Evolutionary conservation across 177 flowering plant genomes (phyloP).

Genomic region (Tripterygium wilfordii): DNA sequence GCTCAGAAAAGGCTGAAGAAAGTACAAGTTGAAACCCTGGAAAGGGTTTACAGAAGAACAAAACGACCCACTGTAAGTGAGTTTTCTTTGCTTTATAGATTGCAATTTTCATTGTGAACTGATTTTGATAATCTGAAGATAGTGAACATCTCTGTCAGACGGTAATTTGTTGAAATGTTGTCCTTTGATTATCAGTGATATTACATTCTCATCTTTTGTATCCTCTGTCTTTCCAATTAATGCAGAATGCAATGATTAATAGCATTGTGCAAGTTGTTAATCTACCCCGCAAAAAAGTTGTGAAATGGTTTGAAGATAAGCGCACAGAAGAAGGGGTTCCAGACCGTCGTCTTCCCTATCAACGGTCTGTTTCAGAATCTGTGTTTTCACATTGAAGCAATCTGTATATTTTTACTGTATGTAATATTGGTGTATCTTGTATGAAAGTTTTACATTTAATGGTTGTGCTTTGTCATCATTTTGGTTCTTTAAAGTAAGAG

Average conservation of each 20-base stretch:
- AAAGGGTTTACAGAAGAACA: slow-evolving; percentile 67
- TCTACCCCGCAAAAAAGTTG: slow-evolving; percentile 63
- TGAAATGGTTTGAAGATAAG: slow-evolving; percentile 92
- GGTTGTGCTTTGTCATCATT: not conserved
- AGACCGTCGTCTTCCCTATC: slow-evolving; percentile 45
- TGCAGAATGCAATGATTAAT: slow-evolving; percentile 73
- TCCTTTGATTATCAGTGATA: not conserved
- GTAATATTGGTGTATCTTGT: not conserved
- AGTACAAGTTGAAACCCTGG: slow-evolving; percentile 77
- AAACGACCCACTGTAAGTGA: slow-evolving; percentile 92
- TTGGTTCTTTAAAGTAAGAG: too few species aligned
- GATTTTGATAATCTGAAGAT: not conserved
- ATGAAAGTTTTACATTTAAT: not conserved
- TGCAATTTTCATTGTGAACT: not conserved
- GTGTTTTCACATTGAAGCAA: slow-evolving; percentile 17
- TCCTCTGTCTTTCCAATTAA: not conserved
- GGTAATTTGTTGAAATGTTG: not conserved
- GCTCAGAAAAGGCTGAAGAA: slow-evolving; percentile 83
- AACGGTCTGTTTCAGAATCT: slow-evolving; percentile 30
- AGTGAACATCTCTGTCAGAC: not conserved
- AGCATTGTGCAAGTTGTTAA: slow-evolving; percentile 87
- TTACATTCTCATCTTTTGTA: not conserved
- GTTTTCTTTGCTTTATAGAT: slow-evolving; percentile 1
- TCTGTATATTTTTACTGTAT: not conserved
- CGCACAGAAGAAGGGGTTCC: slow-evolving; percentile 79